Evolutionary conservation across 1,284 basidiomycete species (phyloP).

Genomic region (Hortiboletus rubellus): DNA sequence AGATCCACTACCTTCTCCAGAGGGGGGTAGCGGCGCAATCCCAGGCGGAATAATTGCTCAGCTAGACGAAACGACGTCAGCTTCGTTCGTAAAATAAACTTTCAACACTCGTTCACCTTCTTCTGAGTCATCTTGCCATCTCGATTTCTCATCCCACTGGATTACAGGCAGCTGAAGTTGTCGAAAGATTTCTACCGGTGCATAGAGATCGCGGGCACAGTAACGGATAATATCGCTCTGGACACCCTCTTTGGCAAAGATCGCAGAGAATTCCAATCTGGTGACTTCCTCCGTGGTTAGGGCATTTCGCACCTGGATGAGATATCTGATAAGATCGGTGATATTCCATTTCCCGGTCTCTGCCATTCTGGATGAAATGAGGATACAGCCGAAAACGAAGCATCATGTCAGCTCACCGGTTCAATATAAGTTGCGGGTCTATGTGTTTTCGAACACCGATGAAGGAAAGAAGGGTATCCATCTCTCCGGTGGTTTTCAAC

Average conservation of each 20-base stretch:
- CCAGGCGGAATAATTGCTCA: constrained; percentile 71
- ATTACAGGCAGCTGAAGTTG: constrained; percentile 16
- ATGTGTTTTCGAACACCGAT: constrained; percentile 88
- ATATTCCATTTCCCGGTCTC: constrained; percentile 76
- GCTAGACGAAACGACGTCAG: background rate
- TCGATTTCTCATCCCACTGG: constrained; percentile 44
- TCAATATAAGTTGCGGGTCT: constrained; percentile 80
- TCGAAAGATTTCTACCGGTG: constrained; percentile 5
- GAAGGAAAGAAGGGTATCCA: constrained; percentile 52
- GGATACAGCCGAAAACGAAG: background rate
- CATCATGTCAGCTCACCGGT: constrained; percentile 44
- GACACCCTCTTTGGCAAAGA: background rate
- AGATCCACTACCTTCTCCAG: constrained; percentile 64
- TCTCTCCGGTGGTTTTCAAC: background rate
- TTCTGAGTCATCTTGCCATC: constrained; percentile 75
- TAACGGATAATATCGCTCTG: background rate
- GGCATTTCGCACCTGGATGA: constrained; percentile 75
- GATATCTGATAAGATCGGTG: constrained; percentile 73
- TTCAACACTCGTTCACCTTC: constrained; percentile 52
- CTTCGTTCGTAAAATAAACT: background rate
- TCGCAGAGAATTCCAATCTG: constrained; percentile 52
- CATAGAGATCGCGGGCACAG: constrained; percentile 14
- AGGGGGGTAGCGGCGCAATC: constrained; percentile 71
- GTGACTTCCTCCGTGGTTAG: constrained; percentile 67
- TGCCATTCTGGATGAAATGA: constrained; percentile 57